Base-by-base conservation (phyloP, 2,329 filamentous ascomycete genomes). In the Alternaria gansuensis region DNA sequence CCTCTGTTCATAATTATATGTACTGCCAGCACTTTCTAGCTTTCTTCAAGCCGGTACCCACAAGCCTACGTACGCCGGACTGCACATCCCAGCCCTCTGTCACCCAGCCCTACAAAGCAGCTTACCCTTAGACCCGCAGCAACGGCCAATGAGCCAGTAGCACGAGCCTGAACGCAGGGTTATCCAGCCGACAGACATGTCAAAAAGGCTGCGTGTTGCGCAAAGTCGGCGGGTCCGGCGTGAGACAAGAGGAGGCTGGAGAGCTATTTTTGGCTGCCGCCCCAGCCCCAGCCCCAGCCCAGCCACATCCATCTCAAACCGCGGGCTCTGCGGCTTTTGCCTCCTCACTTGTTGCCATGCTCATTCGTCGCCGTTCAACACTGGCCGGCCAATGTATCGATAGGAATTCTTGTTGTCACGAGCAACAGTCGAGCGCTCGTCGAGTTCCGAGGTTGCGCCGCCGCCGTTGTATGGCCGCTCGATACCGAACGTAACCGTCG, bases 21-120 rank as follows among this genome's bases (percentile, higher is more conserved):
- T 33, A 17, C 14, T 36, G 7, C 39, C 48, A 54, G 54, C 51
- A 46, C 26, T 33, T 31, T 50, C 50, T 54, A 51, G 55, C 45
- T 41, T 31, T 59, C 37, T 29, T 44, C 33, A 54, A 37, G 14
- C 29, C 44, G 6, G 54, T 50, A 57, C 34, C 51, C 60, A 60
- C 60, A 49, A 24, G 49, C 53, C 36, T 54, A 60, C 57, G 60
- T 63, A 63, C 49, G 26, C 54, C 57, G 53, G 33, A 60, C 37
- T 54, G 48, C 53, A 49, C 52, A 48, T 57, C 45, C 60, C 60
- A 63, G 57, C 60, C 60, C 34, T 55, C 40, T 41, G 23, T 29
- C 37, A 43, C 28, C 45, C 59, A 62, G 51, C 59, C 55, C 33
- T 54, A 54, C 44, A 17, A 43, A 37, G 40, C 41, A 45, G 54